Evolutionary conservation across 768 basidiomycete species (phyloP), one percentile per base, ranked within the genome.

Genomic region (Mycena crocata): DNA sequence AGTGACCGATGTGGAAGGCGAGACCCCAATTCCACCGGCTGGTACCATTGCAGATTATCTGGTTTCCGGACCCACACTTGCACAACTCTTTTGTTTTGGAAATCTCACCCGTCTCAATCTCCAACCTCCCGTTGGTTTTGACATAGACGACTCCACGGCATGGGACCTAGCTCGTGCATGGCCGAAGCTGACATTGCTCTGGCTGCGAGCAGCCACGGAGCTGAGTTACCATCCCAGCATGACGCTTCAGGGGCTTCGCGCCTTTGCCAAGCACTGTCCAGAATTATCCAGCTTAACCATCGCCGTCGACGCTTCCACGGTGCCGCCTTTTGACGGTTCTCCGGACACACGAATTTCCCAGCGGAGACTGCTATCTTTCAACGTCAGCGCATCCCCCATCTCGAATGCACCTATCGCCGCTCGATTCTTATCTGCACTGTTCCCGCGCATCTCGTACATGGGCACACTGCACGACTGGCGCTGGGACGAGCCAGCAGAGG

Each of bases 241-340:
- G 40, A 45, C 56, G 3, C 28, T 32, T 9, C 39, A 23, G 5
- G 56, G 42, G 3, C 26, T 44, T 23, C 42, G 39, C 30, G 40
- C 40, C 1, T 57, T 57, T 17, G 42, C 28, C 19, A 34, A 9
- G 19, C 31, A 57, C n/a, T 57, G 44, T 44, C 42, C 42, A 3
- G 46, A n/a, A n/a, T n/a, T n/a, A n/a, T n/a, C n/a, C n/a, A n/a
- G n/a, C n/a, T n/a, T n/a, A n/a, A n/a, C n/a, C n/a, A 46, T 58
- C 44, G 28, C 32, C 44, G 15, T 58, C 57, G 34, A 58, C 24
- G 44, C 57, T 3, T 58, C 57, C 34, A 48, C 57, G 9, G 48
- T 60, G 13, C 58, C 58, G 28, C 35, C 58, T 15, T 50, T 60
- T 28, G 58, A 60, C 14, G 31, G 35, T 21, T 61, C 59, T 8